Evolutionary conservation across 1,284 basidiomycete genomes (phyloP), one percentile per base, ranked within the genome.

Genomic region (Fistulinella cinereoalba): DNA sequence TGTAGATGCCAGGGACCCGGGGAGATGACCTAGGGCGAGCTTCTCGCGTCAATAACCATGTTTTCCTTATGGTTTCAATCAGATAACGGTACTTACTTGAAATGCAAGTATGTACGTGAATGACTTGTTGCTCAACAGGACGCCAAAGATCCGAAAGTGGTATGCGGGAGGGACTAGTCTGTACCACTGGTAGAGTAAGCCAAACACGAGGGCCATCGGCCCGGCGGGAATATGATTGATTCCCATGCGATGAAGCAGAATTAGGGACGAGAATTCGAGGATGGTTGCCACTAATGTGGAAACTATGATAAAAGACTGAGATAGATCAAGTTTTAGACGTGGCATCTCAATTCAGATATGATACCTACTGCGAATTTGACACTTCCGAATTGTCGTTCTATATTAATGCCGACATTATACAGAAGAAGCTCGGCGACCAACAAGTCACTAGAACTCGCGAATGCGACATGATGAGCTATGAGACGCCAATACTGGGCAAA

Each of bases 301-400:
- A 11, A 91, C 73, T 18, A 87, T 60, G 15, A 79, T 67, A 65
- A 92, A 94, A 6, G 89, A 92, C 90, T 93, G 56, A 27, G 22
- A 15, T 36, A 27, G 22, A 38, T 43, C 12, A 8, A 27, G 13
- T 36, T 15, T 49, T 29, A 50, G 19, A 36, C 15, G 34, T 36
- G 13, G 24, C 29, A 44, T 25, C 12, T 12, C 27, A 22, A 23
- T 41, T 47, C 24, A 2, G 34, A 34, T 13, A 19, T 21, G 25
- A 27, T 15, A 71, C 88, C 68, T 56, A 92, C 92, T n/a, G 89
- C 88, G 68, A 81, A 97, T 65, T 97, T 97, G 47, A 84, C 68
- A 43, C 83, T 85, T 2, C 94, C 94, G 61, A 94, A 96, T 32
- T 83, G 80, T 45, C 94, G 77, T 62, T 97, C 94, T 36, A 96